Evolutionary conservation across 768 basidiomycete species (phyloP).

Genomic region (Pisolithus tinctorius): DNA sequence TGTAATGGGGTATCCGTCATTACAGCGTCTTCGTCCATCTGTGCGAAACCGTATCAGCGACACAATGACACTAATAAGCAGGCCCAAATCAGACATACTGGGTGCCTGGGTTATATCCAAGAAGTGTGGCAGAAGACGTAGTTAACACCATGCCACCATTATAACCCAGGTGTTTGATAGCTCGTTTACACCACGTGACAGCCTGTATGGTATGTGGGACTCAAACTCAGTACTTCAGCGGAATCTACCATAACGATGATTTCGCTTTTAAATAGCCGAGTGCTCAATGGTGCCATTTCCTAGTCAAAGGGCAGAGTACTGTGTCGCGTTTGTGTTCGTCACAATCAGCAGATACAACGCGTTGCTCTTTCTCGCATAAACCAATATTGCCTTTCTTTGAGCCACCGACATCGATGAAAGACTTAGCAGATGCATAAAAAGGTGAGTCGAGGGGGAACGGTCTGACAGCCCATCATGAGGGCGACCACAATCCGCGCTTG

Average conservation of each 20-base stretch:
- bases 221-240: too few species aligned
- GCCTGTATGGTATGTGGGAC: too few species aligned
- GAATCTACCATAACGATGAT: background rate
- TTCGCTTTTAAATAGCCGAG: background rate
- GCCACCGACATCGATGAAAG: background rate
- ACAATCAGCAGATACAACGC: background rate
- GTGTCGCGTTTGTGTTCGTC: background rate
- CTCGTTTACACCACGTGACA: too few species aligned
- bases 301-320: background rate
- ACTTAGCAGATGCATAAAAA: background rate
- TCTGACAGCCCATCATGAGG: background rate
- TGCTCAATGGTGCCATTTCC: background rate
- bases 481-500: background rate
- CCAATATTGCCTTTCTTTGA: background rate
- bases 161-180: too few species aligned
- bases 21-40: conserved; percentile 30
- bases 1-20: conserved; percentile 16
- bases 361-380: too few species aligned
- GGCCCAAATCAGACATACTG: background rate
- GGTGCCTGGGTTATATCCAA: background rate
- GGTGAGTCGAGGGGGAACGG: background rate
- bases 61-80: background rate
- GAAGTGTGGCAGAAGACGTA: background rate
- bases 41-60: background rate
- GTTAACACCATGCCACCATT: too few species aligned